These are phyloP conservation scores for Coriolopsis trogii DNA, from an alignment of 1,284 basidiomycete genomes.

Conservation along the genomic window DNA sequence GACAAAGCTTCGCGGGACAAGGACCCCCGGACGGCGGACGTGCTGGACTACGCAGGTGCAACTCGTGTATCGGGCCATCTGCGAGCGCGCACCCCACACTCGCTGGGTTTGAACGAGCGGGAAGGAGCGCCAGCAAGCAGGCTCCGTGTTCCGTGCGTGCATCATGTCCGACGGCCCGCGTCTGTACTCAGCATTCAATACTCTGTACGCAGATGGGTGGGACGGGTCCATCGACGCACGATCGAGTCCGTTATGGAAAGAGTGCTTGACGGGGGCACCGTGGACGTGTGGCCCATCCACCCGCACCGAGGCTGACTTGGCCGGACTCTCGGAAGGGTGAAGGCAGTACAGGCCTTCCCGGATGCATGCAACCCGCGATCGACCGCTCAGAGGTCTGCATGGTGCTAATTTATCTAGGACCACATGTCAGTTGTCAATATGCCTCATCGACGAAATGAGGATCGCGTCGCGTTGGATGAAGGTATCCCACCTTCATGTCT, in stretches of 20 bases:
- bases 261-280: neutral
- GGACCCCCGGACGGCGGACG: neutral
- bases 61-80: slow-evolving; percentile 4
- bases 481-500: neutral
- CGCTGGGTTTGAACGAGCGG: slow-evolving; percentile 1
- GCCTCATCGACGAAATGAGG: neutral
- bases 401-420: neutral
- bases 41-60: neutral
- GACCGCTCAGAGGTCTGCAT: neutral
- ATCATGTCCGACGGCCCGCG: neutral
- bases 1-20: slow-evolving; percentile 4
- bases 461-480: neutral
- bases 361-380: neutral
- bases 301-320: neutral
- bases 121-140: too few species aligned
- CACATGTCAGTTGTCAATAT: neutral
- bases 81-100: neutral
- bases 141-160: too few species aligned
- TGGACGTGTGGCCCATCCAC: neutral
- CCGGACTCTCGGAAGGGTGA: too few species aligned
- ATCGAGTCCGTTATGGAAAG: neutral
- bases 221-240: too few species aligned
- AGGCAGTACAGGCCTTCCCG: neutral
- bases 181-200: neutral
- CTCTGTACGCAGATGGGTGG: too few species aligned